A percentile compares a stretch with the other conserved stretches of the same genome.
Evolutionary conservation across 805 yeast species (phyloP).

Genomic region (Lipomyces mesembrius): DNA sequence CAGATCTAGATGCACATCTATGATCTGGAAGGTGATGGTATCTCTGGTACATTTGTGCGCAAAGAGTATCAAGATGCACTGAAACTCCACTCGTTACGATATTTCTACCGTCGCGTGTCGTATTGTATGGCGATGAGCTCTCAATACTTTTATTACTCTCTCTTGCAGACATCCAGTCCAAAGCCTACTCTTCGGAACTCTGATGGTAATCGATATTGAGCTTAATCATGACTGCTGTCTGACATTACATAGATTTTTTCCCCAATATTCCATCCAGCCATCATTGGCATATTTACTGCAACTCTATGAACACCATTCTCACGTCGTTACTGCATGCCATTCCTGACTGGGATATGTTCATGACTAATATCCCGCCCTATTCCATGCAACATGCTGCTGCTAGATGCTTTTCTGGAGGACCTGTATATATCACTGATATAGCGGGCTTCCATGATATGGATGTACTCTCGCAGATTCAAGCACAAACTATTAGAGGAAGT

Average conservation of each 20-base stretch:
- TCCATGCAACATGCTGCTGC: slow-evolving; percentile 43
- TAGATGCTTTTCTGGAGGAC: slow-evolving; percentile 44
- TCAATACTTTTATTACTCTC: slow-evolving; percentile 35
- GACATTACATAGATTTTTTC: slow-evolving; percentile 39
- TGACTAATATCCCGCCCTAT: slow-evolving; percentile 36
- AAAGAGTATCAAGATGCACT: slow-evolving; percentile 41
- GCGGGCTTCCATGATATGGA: slow-evolving; percentile 38
- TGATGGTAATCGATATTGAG: slow-evolving; percentile 26
- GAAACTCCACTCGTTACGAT: slow-evolving; percentile 33
- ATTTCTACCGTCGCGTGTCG: slow-evolving; percentile 39
- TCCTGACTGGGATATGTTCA: slow-evolving; percentile 46
- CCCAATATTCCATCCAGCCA: slow-evolving; percentile 42
- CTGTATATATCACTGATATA: slow-evolving; percentile 43
- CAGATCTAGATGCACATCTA: slow-evolving; percentile 37
- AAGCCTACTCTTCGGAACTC: slow-evolving; percentile 43
- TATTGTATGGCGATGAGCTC: slow-evolving; percentile 44
- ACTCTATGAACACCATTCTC: slow-evolving; percentile 39
- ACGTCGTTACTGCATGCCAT: slow-evolving; percentile 39
- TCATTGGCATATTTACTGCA: slow-evolving; percentile 43
- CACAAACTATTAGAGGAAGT: slow-evolving; percentile 28
- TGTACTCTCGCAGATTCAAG: slow-evolving; percentile 27
- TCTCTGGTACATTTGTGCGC: slow-evolving; percentile 33
- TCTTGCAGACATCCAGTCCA: slow-evolving; percentile 26
- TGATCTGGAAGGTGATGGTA: slow-evolving; percentile 35
- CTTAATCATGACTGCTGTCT: background rate